Conservation (phyloP, 805 yeast species). For the Metschnikowia arizonensis region DNA sequence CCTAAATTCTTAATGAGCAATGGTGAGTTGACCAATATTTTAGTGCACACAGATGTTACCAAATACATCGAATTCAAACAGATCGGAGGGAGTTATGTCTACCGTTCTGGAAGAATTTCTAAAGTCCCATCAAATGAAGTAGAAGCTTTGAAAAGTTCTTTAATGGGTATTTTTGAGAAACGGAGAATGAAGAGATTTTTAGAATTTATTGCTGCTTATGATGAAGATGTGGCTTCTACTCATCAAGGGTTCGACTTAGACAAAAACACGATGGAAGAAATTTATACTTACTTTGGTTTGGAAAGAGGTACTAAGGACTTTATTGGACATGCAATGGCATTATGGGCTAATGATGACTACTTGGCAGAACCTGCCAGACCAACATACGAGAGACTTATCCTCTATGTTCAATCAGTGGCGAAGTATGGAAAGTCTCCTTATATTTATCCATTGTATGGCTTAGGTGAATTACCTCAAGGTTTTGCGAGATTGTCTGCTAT, state of each 20-base stretch:
- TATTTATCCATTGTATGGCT: conserved; percentile 90
- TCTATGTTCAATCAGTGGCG: conserved; percentile 87
- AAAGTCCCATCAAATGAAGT: conserved; percentile 90
- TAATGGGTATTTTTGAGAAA: conserved; percentile 95
- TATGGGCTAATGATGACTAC: conserved; percentile 88
- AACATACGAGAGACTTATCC: conserved; percentile 76
- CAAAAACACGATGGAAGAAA: conserved; percentile 84
- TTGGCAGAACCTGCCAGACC: conserved; percentile 86
- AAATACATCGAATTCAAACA: conserved; percentile 95
- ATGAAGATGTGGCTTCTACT: conserved; percentile 72
- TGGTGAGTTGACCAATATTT: conserved; percentile 93
- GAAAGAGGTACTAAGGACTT: conserved; percentile 93
- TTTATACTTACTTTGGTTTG: conserved; percentile 82
- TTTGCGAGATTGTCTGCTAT: conserved; percentile 95
- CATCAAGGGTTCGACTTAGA: conserved; percentile 86
- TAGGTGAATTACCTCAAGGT: conserved; percentile 98
- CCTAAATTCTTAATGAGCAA: conserved; percentile 97
- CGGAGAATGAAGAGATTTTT: conserved; percentile 89
- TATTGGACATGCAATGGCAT: conserved; percentile 98
- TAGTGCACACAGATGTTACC: conserved; percentile 94
- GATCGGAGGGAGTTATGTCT: conserved; percentile 92
- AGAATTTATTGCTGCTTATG: conserved; percentile 79
- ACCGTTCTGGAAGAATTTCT: conserved; percentile 83
- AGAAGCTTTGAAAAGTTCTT: conserved; percentile 86
- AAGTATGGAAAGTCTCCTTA: conserved; percentile 96